Base-by-base conservation (phyloP, 169 alveolate species). In the Plasmodium coatneyi region DNA sequence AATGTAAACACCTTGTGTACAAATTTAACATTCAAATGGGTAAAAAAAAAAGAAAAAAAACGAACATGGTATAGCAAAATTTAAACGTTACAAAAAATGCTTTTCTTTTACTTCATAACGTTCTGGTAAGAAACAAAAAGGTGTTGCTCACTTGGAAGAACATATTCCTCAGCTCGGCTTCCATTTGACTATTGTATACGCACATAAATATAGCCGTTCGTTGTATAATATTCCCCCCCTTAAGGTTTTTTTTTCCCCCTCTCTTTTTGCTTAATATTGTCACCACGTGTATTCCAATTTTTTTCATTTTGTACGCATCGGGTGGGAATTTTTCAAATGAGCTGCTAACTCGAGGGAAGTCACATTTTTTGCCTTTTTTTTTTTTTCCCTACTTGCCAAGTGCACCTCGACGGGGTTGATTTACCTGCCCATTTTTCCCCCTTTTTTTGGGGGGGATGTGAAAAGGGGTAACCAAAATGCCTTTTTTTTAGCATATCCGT, bases 401-500 rank as follows among this genome's bases (percentile, higher is more conserved):
- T 16, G 43, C 9, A 16, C n/a, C 25, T 5, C 25, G 30, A 72
- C 6, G 82, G 52, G 52, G n/a, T 25, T 72, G 12, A 32, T 0
- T 0, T 22, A 56, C 0, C 7, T 19, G 10, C 32, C 72, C 72
- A 16, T 56, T 56, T 14, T 56, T 56, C 14, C 10, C 14, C 14
- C 30, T n/a, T 56, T 43, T 32, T 46, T 80, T 80, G 5, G 5
- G 3, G 3, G 39, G 1, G 1, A 3, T 32, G 39, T 32, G 39
- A 32, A 32, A 3, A 32, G 1, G 70, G 80, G 94, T 79, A 56
- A 79, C 89, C 94, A 60, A 34, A 39, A 52, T 43, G 19, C 7
- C 19, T 3, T 32, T 72, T 86, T 74, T 76, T 72, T 89, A 28
- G 28, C 71, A 72, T 89, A 46, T 79, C 10, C 78, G 30, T 66